Evolutionary conservation across 371 early-diverging fungal species (phyloP), one percentile per base, ranked within the genome.

Genomic region (Capniomyces stellatus): DNA sequence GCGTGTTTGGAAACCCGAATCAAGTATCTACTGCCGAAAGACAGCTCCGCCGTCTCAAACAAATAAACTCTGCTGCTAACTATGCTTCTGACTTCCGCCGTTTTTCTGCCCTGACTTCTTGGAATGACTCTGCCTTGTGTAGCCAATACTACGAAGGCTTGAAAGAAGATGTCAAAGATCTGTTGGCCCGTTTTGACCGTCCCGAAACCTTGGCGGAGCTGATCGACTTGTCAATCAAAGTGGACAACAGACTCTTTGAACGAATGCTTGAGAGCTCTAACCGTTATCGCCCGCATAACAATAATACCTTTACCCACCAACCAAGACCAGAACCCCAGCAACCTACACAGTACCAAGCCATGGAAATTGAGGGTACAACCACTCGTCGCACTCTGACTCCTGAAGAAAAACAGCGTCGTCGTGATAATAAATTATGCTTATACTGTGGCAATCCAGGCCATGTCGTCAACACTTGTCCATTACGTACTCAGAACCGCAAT

Each of bases 391-490:
- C 23, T 24, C 49, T 49, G 3, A 49, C 49, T 10, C n/a, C 49
- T 8, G 4, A 49, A 27, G 49, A 49, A 30, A 49, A n/a, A 49
- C 25, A 49, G 28, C 49, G 49, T 8, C n/a, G 49, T n/a, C 28
- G n/a, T 3, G 28, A 49, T 4, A 49, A 49, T n/a, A 27, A 27
- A n/a, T n/a, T 49, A 3, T 49, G 49, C n/a, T 27, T 49, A 3
- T 49, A 49, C 28, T 49, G 49, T 49, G 49, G 49, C 3, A 27
- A 27, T 27, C 4, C n/a, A 8, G 49, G 49, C 3, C 49, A 49
- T 27, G n/a, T 24, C 18, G 28, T 49, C 18, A 49, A n/a, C 6
- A 28, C n/a, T 4, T 49, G 49, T 27, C 49, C 49, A 25, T 46
- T n/a, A 35, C 15, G 15, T 35, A 35, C 6, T 35, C 35, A 35